These are phyloP conservation scores for Coemansia sp. DNA, from an alignment of 192 early-diverging fungal species.

Conservation along the genomic window DNA sequence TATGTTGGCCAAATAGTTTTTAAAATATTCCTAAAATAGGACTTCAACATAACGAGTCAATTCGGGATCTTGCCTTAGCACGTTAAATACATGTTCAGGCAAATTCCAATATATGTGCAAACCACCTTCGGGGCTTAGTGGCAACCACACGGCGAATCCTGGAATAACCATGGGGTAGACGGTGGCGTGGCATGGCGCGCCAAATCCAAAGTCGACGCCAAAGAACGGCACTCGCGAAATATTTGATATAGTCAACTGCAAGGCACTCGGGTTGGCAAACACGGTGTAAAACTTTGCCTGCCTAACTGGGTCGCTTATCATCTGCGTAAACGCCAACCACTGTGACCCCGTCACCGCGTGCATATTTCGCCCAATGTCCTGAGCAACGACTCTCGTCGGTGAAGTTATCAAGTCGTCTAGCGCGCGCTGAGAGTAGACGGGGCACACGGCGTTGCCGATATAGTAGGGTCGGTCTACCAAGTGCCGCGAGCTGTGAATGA, in stretches of 20 bases:
- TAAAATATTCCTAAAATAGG: slow-evolving; percentile 7
- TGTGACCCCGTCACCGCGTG: slow-evolving; percentile 11
- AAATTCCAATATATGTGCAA: slow-evolving; percentile 46
- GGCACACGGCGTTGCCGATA: slow-evolving; percentile 41
- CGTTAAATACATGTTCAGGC: background rate
- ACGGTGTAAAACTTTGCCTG: slow-evolving; percentile 35
- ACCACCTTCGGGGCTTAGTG: slow-evolving; percentile 24
- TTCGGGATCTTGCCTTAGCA: slow-evolving; percentile 8
- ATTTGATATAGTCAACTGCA: slow-evolving; percentile 40
- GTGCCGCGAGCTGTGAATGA: slow-evolving; percentile 26
- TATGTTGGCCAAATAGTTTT: background rate
- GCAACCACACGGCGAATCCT: slow-evolving; percentile 33
- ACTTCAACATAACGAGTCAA: slow-evolving; percentile 33
- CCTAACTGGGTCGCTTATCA: slow-evolving; percentile 18
- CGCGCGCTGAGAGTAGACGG: slow-evolving; percentile 27
- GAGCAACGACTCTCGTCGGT: slow-evolving; percentile 10
- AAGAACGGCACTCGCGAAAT: slow-evolving; percentile 29
- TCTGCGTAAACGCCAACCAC: slow-evolving; percentile 25
- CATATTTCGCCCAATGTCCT: slow-evolving; percentile 19
- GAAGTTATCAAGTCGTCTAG: background rate
- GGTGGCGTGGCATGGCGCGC: slow-evolving; percentile 21
- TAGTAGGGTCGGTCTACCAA: slow-evolving; percentile 25
- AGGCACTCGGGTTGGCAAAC: slow-evolving; percentile 28
- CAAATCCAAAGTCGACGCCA: slow-evolving; percentile 43
- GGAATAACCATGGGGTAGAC: slow-evolving; percentile 43